Percentiles rank a stretch among this genome's conserved stretches.
Evolutionary conservation across 352 stramenopile genomes (phyloP).

Genomic region (Phytophthora cactorum): DNA sequence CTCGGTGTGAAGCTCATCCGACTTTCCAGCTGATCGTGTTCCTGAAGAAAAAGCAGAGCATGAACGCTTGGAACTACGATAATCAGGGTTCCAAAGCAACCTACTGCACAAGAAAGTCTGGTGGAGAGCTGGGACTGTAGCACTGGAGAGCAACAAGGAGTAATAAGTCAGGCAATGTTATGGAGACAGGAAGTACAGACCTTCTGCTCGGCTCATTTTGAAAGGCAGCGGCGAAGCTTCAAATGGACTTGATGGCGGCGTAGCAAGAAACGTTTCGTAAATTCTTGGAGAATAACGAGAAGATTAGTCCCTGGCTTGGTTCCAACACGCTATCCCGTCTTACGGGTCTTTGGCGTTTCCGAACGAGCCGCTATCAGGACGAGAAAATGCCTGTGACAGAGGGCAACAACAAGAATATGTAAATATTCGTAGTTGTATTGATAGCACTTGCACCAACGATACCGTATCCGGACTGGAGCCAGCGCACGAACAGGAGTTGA

Average conservation of each 20-base stretch:
- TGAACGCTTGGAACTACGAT: background rate
- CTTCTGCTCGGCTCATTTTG: constrained; percentile 43
- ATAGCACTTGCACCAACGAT: background rate
- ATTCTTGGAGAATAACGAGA: constrained; percentile 6
- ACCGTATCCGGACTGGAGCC: constrained; percentile 21
- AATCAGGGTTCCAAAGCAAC: background rate
- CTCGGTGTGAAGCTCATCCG: constrained; percentile 10
- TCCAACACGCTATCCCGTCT: constrained; percentile 2
- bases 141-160: constrained; percentile 18
- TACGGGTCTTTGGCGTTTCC: constrained; percentile 12
- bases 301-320: constrained; percentile 9
- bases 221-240: constrained; percentile 30
- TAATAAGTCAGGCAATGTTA: background rate
- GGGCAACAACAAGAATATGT: background rate
- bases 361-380: constrained; percentile 1
- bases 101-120: constrained; percentile 11
- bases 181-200: constrained; percentile 13
- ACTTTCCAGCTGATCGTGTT: constrained; percentile 1
- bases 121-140: constrained; percentile 34
- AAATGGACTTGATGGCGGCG: constrained; percentile 14
- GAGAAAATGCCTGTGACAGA: constrained; percentile 18
- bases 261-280: background rate
- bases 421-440: background rate
- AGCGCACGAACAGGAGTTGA: constrained; percentile 9
- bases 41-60: background rate